Evolutionary conservation across 352 stramenopile genomes (phyloP).

Genomic region (Globisporangium ultimum): DNA sequence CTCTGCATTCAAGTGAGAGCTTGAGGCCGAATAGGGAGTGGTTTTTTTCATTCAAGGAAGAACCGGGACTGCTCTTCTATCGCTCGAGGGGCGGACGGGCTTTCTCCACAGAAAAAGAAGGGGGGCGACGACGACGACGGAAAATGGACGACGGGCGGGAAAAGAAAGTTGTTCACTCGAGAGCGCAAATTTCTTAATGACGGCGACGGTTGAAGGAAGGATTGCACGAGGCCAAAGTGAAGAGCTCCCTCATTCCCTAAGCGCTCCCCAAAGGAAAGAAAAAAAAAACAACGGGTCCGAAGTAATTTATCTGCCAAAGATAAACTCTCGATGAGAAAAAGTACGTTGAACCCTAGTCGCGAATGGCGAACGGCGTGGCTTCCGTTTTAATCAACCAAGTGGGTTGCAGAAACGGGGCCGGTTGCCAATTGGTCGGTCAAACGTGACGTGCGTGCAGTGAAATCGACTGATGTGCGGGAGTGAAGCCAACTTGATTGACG

Average conservation of each 20-base stretch:
- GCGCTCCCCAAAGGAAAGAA: background rate
- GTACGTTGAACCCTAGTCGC: conserved; percentile 3
- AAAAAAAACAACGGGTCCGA: background rate
- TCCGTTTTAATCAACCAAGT: background rate
- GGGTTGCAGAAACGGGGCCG: background rate
- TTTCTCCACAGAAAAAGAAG: conserved; percentile 11
- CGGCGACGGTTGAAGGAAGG: too few relatives aligned
- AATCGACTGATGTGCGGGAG: conserved; percentile 1
- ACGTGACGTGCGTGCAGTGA: conserved; percentile 1
- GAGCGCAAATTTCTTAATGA: conserved; percentile 16
- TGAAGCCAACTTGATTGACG: background rate
- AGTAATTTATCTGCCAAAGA: too few relatives aligned
- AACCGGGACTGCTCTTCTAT: conserved; percentile 8
- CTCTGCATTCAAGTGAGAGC: conserved; percentile 15
- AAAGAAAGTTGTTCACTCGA: conserved; percentile 10
- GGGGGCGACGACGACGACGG: too few relatives aligned
- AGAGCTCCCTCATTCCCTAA: too few relatives aligned
- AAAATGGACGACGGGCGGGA: background rate
- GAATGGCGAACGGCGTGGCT: background rate
- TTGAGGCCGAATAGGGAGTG: conserved; percentile 15
- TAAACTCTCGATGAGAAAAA: background rate
- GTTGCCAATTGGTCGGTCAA: too few relatives aligned
- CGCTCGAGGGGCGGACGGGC: conserved; percentile 5
- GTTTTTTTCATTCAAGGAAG: conserved; percentile 21
- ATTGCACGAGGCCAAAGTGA: background rate